phyloP scores from a whole-genome alignment of 1,139 yeast species.

The Sugiyamaella japonica region DNA sequence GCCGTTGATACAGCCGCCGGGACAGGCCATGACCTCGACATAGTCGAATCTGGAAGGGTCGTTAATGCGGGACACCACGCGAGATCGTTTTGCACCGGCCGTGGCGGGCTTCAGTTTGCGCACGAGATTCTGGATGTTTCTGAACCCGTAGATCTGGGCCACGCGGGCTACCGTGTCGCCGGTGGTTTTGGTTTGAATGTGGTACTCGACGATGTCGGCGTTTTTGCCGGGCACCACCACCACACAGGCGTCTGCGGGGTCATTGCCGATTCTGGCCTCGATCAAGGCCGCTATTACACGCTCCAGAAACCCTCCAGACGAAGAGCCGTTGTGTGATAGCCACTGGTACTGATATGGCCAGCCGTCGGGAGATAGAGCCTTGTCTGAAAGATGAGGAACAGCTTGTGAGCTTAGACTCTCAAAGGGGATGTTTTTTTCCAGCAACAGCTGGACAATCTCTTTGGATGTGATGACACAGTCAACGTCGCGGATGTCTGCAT shows the following conservation, averaged over 20 bases:
- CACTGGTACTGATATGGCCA: slow-evolving; percentile 69
- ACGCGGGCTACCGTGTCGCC: slow-evolving; percentile 55
- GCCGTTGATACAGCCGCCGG: slow-evolving; percentile 96
- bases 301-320: slow-evolving; percentile 78
- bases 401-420: slow-evolving; percentile 19
- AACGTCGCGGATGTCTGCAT: slow-evolving; percentile 55
- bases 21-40: slow-evolving; percentile 97
- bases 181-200: slow-evolving; percentile 41
- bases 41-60: slow-evolving; percentile 75
- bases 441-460: slow-evolving; percentile 73
- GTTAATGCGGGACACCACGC: slow-evolving; percentile 21
- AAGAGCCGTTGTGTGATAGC: slow-evolving; percentile 69
- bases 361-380: slow-evolving; percentile 47
- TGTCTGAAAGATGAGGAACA: slow-evolving; percentile 14
- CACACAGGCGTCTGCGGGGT: slow-evolving; percentile 28
- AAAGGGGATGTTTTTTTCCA: slow-evolving; percentile 46
- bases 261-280: slow-evolving; percentile 14
- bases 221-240: slow-evolving; percentile 60
- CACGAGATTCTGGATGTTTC: slow-evolving; percentile 91
- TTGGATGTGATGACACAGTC: slow-evolving; percentile 93
- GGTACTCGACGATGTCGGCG: slow-evolving; percentile 69
- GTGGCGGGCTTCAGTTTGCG: slow-evolving; percentile 69
- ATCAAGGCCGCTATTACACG: slow-evolving; percentile 38
- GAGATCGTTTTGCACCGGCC: slow-evolving; percentile 30
- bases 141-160: slow-evolving; percentile 85